phyloP scores from a whole-genome alignment of 2,329 filamentous ascomycete genomes.

The Penicillium thymicola region DNA sequence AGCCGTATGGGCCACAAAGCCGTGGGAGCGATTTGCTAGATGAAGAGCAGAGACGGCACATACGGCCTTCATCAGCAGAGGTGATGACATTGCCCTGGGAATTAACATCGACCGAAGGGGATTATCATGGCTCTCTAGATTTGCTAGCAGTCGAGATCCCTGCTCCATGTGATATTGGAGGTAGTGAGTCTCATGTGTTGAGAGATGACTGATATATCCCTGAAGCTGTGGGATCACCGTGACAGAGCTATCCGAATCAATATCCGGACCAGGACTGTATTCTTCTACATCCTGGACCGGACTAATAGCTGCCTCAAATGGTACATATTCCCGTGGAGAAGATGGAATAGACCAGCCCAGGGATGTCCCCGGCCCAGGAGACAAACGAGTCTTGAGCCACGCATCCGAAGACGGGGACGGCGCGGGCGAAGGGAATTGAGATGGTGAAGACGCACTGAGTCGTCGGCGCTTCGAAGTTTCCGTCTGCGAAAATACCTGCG shows the following conservation, averaged over 20 bases:
- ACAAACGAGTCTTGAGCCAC: constrained; percentile 11
- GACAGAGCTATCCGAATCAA: neutral
- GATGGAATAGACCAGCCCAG: constrained; percentile 4
- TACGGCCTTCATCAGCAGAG: constrained; percentile 36
- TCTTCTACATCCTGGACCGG: neutral
- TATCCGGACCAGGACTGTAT: neutral
- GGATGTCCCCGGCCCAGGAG: constrained; percentile 6
- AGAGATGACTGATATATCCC: constrained; percentile 26
- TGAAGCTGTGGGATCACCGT: constrained; percentile 15
- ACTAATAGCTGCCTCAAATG: neutral
- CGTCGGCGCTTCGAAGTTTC: constrained; percentile 21
- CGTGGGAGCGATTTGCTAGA: constrained; percentile 31
- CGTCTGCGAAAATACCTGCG: constrained; percentile 28
- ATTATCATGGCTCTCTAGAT: constrained; percentile 38
- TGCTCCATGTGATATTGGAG: constrained; percentile 38
- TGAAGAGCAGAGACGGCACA: constrained; percentile 40
- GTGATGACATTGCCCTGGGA: constrained; percentile 36
- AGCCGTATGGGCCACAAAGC: constrained; percentile 26
- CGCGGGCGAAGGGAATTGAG: constrained; percentile 10
- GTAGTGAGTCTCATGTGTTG: constrained; percentile 33
- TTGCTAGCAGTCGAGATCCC: constrained; percentile 35
- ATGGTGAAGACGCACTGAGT: constrained; percentile 18
- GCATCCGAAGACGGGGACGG: constrained; percentile 12
- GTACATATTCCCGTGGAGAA: constrained; percentile 2
- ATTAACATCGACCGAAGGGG: constrained; percentile 36